Percentiles rank a stretch among this genome's conserved stretches.
Conservation (phyloP, 441 rosid species). For the Erysimum cheiri region DNA sequence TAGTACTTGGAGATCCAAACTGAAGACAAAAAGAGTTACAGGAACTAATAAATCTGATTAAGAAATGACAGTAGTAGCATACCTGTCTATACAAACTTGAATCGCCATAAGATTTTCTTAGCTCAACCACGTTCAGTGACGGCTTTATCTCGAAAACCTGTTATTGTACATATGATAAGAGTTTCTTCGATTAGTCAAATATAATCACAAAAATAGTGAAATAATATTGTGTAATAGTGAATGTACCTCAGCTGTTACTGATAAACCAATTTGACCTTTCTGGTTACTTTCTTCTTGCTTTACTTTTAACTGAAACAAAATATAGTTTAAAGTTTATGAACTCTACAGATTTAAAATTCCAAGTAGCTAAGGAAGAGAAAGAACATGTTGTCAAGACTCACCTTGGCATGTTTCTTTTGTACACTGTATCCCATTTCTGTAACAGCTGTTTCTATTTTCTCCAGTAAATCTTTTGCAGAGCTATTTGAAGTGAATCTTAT, state of each 20-base stretch:
- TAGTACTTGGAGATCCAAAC: background rate
- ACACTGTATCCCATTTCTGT: conserved; percentile 91
- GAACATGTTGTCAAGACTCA: conserved; percentile 41
- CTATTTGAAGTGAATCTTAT: conserved; percentile 90
- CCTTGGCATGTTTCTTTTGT: conserved; percentile 83
- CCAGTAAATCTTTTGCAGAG: conserved; percentile 72
- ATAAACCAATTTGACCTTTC: conserved; percentile 66
- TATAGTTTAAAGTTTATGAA: background rate
- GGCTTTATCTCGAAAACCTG: conserved; percentile 74
- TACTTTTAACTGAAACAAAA: conserved; percentile 63
- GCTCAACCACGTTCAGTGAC: conserved; percentile 82
- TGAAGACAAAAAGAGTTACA: background rate
- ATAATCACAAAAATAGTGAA: conserved; percentile 11
- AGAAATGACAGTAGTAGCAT: conserved; percentile 18
- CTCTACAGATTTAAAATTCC: conserved; percentile 36
- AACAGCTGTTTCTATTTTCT: conserved; percentile 72
- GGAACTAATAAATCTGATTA: background rate
- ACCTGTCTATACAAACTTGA: conserved; percentile 84
- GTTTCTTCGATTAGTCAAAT: conserved; percentile 26
- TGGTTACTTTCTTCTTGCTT: conserved; percentile 60
- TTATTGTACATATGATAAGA: background rate
- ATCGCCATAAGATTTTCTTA: conserved; percentile 88
- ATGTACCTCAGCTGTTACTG: conserved; percentile 89
- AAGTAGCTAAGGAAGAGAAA: conserved; percentile 25
- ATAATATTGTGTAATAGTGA: background rate